Conservation (phyloP, 495 filamentous ascomycete species). For the Ramalina peruviana region DNA sequence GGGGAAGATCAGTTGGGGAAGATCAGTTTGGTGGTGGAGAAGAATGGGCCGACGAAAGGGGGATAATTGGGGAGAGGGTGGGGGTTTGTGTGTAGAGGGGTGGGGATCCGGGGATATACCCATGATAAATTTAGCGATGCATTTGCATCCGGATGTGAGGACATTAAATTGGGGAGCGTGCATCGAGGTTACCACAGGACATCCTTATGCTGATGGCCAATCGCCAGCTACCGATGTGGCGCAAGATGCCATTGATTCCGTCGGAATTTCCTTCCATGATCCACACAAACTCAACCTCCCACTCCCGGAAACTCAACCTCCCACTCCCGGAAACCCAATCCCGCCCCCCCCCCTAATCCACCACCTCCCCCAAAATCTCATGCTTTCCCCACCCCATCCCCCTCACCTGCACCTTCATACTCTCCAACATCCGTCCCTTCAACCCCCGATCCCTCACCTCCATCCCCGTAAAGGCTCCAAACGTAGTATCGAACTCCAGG, state of each 20-base stretch:
- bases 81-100: too few relatives aligned
- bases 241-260: too few relatives aligned
- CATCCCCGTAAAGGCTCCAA: conserved; percentile 48
- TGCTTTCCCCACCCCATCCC: conserved; percentile 17
- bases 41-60: conserved; percentile 1
- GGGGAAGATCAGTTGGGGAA: background rate
- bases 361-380: conserved; percentile 1
- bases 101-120: too few relatives aligned
- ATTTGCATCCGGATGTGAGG: too few relatives aligned
- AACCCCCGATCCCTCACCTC: conserved; percentile 43
- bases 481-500: conserved; percentile 43
- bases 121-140: too few relatives aligned
- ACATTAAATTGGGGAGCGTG: too few relatives aligned
- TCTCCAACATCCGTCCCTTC: conserved; percentile 53
- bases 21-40: conserved; percentile 6
- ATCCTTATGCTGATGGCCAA: too few relatives aligned
- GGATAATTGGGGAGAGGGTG: background rate
- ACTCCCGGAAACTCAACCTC: too few relatives aligned
- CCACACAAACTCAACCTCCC: too few relatives aligned
- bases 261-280: too few relatives aligned
- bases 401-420: conserved; percentile 57
- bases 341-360: background rate
- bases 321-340: background rate
- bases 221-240: too few relatives aligned
- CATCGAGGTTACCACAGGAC: too few relatives aligned